Evolutionary conservation across 2,329 filamentous ascomycete genomes (phyloP), one percentile per base, ranked within the genome.

Genomic region (Esteya vermicola): DNA sequence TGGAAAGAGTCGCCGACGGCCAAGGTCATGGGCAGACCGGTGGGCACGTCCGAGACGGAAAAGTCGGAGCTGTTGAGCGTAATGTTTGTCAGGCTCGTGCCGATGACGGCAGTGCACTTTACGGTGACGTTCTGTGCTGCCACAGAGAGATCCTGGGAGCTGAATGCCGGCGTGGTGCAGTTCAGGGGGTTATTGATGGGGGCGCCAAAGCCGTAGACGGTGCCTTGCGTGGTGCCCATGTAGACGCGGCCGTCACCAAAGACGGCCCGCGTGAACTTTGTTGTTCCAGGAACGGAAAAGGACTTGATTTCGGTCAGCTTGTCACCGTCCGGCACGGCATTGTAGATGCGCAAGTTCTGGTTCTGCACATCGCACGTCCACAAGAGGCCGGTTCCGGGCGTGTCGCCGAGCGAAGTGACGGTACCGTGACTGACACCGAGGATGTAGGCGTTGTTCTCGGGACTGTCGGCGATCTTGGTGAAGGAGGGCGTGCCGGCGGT

Each of bases 291-390:
- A 12, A 74, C 59, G 21, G 64, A 65, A 46, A 74, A 72, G 1
- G 60, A 60, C 25, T 66, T 64, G 45, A 75, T 60, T 38, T 67
- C 54, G 2, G 57, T 65, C 36, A 76, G 51, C 1, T 52, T 44
- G 0, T 65, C 66, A 20, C 64, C 60, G 6, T 59, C 53, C 0
- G 68, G 72, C 9, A 98, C 67, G 21, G 85, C 79, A 57, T 95
- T 94, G 69, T 93, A 93, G 54, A 96, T 93, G 52, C 85, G 81
- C 54, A 85, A 57, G 42, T 67, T 66, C 7, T 57, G 55, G 6
- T 68, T 68, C 45, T 74, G 65, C 0, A 74, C 67, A 40, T 76
- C 72, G 1, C 62, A 65, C 2, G 63, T 64, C 72, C 72, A 76
- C 6, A 74, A 51, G 1, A 76, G 60, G 21, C 70, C 72, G 1